phyloP scores from a whole-genome alignment of 2,329 filamentous ascomycete genomes.

The Penicillium sp. region DNA sequence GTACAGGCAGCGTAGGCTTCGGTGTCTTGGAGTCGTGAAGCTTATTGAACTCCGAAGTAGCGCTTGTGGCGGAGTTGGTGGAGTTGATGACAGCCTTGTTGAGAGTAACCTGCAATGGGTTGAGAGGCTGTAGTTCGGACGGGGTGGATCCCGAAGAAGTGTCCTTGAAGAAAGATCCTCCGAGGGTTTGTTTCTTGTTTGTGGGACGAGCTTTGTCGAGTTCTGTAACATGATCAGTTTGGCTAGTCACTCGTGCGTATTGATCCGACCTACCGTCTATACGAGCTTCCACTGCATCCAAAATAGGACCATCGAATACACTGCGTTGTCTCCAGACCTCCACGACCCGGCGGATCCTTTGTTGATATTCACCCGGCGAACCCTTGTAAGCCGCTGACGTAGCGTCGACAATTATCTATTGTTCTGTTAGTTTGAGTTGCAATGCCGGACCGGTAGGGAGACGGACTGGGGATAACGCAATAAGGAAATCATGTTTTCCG shows the following conservation, averaged over 20 bases:
- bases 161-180: constrained; percentile 62
- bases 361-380: constrained; percentile 73
- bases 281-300: constrained; percentile 68
- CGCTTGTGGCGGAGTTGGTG: constrained; percentile 58
- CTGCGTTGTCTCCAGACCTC: constrained; percentile 84
- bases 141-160: constrained; percentile 51
- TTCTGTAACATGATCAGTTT: constrained; percentile 33
- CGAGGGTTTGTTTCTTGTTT: constrained; percentile 49
- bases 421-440: constrained; percentile 16
- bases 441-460: neutral
- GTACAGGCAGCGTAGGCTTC: constrained; percentile 74
- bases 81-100: constrained; percentile 63
- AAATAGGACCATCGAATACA: constrained; percentile 74
- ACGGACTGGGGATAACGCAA: constrained; percentile 70
- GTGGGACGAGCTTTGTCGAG: constrained; percentile 48
- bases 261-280: constrained; percentile 57
- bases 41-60: constrained; percentile 75
- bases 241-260: neutral
- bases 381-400: constrained; percentile 83
- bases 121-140: constrained; percentile 65
- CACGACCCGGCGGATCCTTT: constrained; percentile 76
- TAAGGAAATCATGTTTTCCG: constrained; percentile 82
- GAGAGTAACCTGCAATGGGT: constrained; percentile 63
- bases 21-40: constrained; percentile 61
- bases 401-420: constrained; percentile 74